Evolutionary conservation across 2,329 filamentous ascomycete species (phyloP).

Genomic region (Botryotinia globosa): DNA sequence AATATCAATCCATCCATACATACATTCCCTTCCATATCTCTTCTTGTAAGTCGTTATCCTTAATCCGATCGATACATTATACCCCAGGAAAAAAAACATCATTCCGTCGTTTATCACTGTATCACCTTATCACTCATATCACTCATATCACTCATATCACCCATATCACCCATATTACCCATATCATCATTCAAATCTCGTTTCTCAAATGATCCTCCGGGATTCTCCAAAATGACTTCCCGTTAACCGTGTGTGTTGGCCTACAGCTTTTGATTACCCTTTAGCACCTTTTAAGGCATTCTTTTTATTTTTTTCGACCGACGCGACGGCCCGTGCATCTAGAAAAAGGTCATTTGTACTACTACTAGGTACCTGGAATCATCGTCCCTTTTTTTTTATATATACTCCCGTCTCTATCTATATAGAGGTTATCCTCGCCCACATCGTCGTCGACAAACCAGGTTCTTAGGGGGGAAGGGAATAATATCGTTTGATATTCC

Average conservation of each 20-base stretch:
- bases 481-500: background rate
- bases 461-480: background rate
- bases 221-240: slow-evolving; percentile 13
- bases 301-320: background rate
- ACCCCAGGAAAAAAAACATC: background rate
- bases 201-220: slow-evolving; percentile 4
- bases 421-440: slow-evolving; percentile 8
- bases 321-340: slow-evolving; percentile 12
- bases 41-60: slow-evolving; percentile 6
- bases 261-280: background rate
- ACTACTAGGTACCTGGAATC: background rate
- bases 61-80: background rate
- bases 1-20: background rate
- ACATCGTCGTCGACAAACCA: background rate
- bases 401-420: background rate
- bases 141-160: slow-evolving; percentile 1
- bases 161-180: background rate
- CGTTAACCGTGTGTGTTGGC: background rate
- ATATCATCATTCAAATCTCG: slow-evolving; percentile 4
- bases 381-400: background rate
- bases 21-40: background rate
- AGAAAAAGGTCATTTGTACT: slow-evolving; percentile 17
- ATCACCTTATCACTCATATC: background rate
- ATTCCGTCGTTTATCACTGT: background rate
- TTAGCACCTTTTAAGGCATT: slow-evolving; percentile 9